A percentile compares a stretch with the other conserved stretches of the same genome.
Conservation (phyloP, 129 eudicot genomes). For the Tagetes patula region DNA sequence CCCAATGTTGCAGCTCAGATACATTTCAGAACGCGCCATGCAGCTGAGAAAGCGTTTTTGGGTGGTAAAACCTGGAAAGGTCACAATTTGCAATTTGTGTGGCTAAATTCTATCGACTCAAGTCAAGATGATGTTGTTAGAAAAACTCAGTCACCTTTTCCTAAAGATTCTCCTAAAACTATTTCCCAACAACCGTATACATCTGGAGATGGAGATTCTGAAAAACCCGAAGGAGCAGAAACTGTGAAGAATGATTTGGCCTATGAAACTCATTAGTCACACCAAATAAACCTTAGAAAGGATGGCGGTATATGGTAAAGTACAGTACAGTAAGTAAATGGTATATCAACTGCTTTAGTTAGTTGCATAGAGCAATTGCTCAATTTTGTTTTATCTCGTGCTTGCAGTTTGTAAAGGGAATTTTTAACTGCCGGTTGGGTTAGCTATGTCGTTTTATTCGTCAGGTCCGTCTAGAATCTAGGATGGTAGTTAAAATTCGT, state of each 20-base stretch:
- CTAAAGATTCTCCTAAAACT: slow-evolving; percentile 30
- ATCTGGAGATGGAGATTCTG: slow-evolving; percentile 43
- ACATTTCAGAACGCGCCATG: slow-evolving; percentile 61
- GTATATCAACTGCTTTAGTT: background rate
- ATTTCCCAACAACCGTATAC: slow-evolving; percentile 29
- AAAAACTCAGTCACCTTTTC: slow-evolving; percentile 40
- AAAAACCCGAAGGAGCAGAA: slow-evolving; percentile 26
- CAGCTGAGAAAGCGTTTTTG: slow-evolving; percentile 75
- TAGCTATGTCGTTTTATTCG: slow-evolving; percentile 6
- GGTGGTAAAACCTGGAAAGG: slow-evolving; percentile 78
- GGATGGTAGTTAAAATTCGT: slow-evolving; percentile 19
- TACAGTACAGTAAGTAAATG: slow-evolving; percentile 22
- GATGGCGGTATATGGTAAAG: slow-evolving; percentile 9
- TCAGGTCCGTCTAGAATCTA: background rate
- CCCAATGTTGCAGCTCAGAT: slow-evolving; percentile 49
- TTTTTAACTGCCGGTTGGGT: slow-evolving; percentile 22
- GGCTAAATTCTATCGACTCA: slow-evolving; percentile 47
- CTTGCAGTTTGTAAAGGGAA: slow-evolving; percentile 29
- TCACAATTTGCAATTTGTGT: slow-evolving; percentile 61
- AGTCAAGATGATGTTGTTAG: slow-evolving; percentile 34
- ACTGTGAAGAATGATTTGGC: slow-evolving; percentile 25
- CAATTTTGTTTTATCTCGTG: slow-evolving; percentile 25
- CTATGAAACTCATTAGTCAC: slow-evolving; percentile 33
- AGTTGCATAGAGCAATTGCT: slow-evolving; percentile 16
- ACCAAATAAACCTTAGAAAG: background rate